Base-by-base conservation (phyloP, 2,329 filamentous ascomycete species). In the Xylariomycetidae sp. region DNA sequence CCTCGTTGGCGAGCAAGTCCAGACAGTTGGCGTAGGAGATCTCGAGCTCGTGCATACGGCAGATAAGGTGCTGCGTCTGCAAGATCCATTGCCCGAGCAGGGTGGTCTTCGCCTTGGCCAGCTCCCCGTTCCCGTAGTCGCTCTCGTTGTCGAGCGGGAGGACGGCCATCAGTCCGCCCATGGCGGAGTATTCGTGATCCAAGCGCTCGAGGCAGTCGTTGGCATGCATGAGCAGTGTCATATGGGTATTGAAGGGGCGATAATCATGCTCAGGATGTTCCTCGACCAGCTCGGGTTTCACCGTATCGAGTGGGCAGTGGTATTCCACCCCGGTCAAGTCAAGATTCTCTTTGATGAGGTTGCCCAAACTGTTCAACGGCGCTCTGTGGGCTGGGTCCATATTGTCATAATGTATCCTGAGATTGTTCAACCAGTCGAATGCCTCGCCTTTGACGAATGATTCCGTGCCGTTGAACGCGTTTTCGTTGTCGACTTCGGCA, bases 191-290 rank as follows among this genome's bases (percentile, higher is more conserved):
- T 50, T 79, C 74, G 48, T 79, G 72, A 43, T 80, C 76, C 6
- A 80, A 64, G 3, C 72, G 61, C 57, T 79, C 74, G 5, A 80
- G 67, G 31, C 74, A 72, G 38, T 70, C 64, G 48, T 80, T 79
- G 38, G 75, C 74, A 49, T 80, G 76, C 58, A 66, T 62, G 17
- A 76, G 57, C 12, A 80, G 63, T 19, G 62, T 63, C 41, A 67
- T 59, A 41, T 75, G 70, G 33, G 58, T 64, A 30, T 62, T 59
- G 37, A 66, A 72, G 4, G 66, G 69, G 25, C 46, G 53, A 8
- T 36, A 45, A 25, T 39, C 30, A 28, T 40, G 34, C 18, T 46
- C 37, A 9, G 19, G 26, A 38, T 48, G 37, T 30, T 41, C 18
- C 39, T 41, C 27, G 36, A 45, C 31, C 12, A 32, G 27, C 16